Evolutionary conservation across 164 flowering plant genomes (phyloP).

Genomic region (Hamamelis virginiana): DNA sequence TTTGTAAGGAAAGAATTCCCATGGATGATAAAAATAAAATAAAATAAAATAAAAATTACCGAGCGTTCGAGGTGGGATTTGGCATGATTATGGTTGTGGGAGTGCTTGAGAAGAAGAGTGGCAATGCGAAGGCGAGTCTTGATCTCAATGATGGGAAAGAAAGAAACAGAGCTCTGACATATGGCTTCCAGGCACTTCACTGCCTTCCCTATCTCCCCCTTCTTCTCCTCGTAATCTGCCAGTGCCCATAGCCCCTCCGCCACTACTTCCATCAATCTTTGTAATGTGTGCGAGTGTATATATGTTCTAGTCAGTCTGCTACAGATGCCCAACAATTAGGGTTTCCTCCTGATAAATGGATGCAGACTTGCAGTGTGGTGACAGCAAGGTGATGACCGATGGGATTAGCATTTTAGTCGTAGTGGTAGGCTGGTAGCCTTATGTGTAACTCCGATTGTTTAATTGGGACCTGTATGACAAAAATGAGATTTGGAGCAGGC

Average conservation of each 20-base stretch:
- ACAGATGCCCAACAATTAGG: too few species aligned
- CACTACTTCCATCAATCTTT: constrained; percentile 77
- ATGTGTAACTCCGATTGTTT: too few species aligned
- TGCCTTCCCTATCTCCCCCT: constrained; percentile 62
- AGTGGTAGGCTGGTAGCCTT: too few species aligned
- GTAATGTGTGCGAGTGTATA: too few species aligned
- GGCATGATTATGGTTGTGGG: constrained; percentile 82
- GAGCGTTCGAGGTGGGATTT: constrained; percentile 84
- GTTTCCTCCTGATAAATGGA: too few species aligned
- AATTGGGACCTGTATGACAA: too few species aligned
- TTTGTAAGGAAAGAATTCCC: background rate
- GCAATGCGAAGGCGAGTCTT: constrained; percentile 86
- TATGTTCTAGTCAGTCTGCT: too few species aligned
- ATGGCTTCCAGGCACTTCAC: constrained; percentile 91
- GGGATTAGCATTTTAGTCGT: too few species aligned
- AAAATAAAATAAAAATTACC: constrained; percentile 13
- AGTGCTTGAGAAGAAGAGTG: constrained; percentile 59
- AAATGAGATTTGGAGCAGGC: too few species aligned
- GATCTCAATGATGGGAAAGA: constrained; percentile 83
- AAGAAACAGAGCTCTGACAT: constrained; percentile 69
- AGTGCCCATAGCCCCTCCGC: constrained; percentile 93
- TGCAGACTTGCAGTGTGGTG: too few species aligned
- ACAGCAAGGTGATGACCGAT: too few species aligned
- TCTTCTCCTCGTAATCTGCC: constrained; percentile 72
- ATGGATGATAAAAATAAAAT: too few species aligned